Conservation (phyloP, 1,139 yeast genomes). For the Suhomyces taliae region DNA sequence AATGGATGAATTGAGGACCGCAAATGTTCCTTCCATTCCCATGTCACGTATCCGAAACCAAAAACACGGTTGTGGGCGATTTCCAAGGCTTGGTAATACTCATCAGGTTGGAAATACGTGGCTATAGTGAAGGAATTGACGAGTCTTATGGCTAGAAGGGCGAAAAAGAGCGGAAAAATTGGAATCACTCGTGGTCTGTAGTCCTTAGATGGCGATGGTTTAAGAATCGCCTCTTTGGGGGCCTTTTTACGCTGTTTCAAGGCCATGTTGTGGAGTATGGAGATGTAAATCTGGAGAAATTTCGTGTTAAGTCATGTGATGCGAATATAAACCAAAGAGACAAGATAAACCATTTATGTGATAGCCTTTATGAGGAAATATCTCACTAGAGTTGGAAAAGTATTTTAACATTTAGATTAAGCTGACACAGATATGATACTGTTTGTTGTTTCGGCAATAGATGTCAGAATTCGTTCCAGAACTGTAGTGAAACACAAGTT, state of each 20-base stretch:
- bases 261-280: not conserved
- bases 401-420: too few relatives aligned
- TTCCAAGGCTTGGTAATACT: conserved; percentile 88
- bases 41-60: conserved; percentile 83
- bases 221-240: not conserved
- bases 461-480: too few relatives aligned
- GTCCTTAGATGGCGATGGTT: too few relatives aligned
- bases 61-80: conserved; percentile 79
- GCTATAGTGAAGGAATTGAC: conserved; percentile 60
- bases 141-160: conserved; percentile 37
- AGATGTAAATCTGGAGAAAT: not conserved
- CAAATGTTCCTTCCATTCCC: conserved; percentile 88
- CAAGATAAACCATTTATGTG: too few relatives aligned
- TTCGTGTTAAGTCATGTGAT: not conserved
- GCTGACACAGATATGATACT: too few relatives aligned
- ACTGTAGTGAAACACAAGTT: not conserved
- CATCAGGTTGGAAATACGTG: conserved; percentile 96
- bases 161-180: not conserved
- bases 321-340: not conserved
- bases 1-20: conserved; percentile 82
- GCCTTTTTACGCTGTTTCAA: not conserved
- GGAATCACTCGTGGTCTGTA: not conserved
- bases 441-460: too few relatives aligned
- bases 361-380: too few relatives aligned
- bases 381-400: too few relatives aligned